Evolutionary conservation across 2,329 filamentous ascomycete species (phyloP).

Genomic region (Ceratocystis diversiconidia): DNA sequence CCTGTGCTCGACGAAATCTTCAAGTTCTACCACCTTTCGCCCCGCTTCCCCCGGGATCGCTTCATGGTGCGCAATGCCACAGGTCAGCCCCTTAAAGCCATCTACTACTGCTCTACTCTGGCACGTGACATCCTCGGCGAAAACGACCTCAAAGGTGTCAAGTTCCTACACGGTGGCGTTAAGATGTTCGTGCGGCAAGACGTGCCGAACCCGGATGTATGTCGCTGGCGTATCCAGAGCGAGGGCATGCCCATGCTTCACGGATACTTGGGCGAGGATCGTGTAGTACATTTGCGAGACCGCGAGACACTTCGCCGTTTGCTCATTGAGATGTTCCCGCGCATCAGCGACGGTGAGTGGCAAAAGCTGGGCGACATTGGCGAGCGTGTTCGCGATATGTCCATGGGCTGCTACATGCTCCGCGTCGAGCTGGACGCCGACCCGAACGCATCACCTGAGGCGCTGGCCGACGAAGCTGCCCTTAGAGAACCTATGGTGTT

Average conservation of each 20-base stretch:
- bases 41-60: slow-evolving; percentile 73
- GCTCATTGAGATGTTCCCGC: slow-evolving; percentile 93
- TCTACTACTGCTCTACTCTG: slow-evolving; percentile 85
- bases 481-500: slow-evolving; percentile 70
- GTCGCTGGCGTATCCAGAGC: slow-evolving; percentile 87
- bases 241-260: slow-evolving; percentile 87
- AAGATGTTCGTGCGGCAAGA: slow-evolving; percentile 99
- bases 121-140: slow-evolving; percentile 70
- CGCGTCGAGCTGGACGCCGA: slow-evolving; percentile 60
- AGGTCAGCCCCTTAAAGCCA: slow-evolving; percentile 78
- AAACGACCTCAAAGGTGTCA: slow-evolving; percentile 84
- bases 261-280: slow-evolving; percentile 68
- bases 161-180: slow-evolving; percentile 91
- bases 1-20: slow-evolving; percentile 64
- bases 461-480: slow-evolving; percentile 25
- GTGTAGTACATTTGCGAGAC: slow-evolving; percentile 60
- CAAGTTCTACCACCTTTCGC: slow-evolving; percentile 70
- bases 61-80: slow-evolving; percentile 93
- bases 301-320: slow-evolving; percentile 69
- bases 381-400: slow-evolving; percentile 61
- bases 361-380: slow-evolving; percentile 74
- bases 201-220: slow-evolving; percentile 70
- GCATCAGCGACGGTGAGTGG: slow-evolving; percentile 61
- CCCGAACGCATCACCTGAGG: slow-evolving; percentile 24
- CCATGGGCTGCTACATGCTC: slow-evolving; percentile 85